Evolutionary conservation across 768 basidiomycete genomes (phyloP).

Genomic region (Boletus reticulatus): DNA sequence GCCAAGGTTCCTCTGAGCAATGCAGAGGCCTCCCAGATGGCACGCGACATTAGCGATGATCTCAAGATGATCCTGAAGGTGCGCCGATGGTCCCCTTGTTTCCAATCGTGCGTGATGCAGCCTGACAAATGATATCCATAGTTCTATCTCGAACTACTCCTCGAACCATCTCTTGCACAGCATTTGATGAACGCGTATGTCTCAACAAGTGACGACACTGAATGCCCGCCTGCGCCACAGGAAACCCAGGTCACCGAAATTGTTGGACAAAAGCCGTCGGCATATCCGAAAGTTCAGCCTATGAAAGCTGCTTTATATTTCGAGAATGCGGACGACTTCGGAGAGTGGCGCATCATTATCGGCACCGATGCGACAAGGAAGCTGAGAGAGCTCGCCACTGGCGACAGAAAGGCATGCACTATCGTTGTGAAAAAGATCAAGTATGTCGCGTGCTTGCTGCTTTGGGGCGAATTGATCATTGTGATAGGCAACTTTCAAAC

Average conservation of each 20-base stretch:
- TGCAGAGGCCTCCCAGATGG: conserved; percentile 16
- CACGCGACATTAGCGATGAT: conserved; percentile 14
- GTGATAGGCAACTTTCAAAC: conserved; percentile 58
- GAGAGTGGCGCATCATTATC: conserved; percentile 61
- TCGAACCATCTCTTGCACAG: conserved; percentile 10
- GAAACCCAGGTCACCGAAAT: neutral
- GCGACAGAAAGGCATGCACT: conserved; percentile 44
- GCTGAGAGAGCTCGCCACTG: conserved; percentile 45
- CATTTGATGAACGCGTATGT: conserved; percentile 11
- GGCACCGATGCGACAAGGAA: conserved; percentile 48
- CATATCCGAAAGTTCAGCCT: conserved; percentile 50
- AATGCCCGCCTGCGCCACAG: neutral
- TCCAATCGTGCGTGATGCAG: no score
- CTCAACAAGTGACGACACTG: neutral
- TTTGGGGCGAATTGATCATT: neutral
- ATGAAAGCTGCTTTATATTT: conserved; percentile 62
- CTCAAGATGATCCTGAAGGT: conserved; percentile 34
- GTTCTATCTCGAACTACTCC: conserved; percentile 27
- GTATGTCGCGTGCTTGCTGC: conserved; percentile 32
- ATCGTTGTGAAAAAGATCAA: conserved; percentile 69
- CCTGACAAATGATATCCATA: conserved; percentile 7
- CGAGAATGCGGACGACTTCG: conserved; percentile 57
- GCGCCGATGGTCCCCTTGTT: neutral
- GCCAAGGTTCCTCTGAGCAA: conserved; percentile 23
- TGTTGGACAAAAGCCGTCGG: conserved; percentile 21